Base-by-base conservation (phyloP, 768 basidiomycete genomes). In the Polyporus arcularius region DNA sequence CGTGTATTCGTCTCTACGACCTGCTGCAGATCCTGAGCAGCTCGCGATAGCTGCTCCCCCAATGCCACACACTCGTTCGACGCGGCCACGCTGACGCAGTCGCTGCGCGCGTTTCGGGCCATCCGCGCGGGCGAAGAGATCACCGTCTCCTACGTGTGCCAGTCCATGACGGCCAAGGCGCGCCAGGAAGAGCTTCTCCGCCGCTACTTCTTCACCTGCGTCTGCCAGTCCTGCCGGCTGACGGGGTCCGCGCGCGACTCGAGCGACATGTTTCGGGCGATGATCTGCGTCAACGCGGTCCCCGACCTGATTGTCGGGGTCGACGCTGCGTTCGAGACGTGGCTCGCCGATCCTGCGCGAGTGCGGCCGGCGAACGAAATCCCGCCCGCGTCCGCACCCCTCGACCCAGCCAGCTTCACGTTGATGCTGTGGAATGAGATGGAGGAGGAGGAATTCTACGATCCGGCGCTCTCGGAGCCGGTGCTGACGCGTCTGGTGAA, bases 111-210 rank as follows among this genome's bases (percentile, higher is more conserved):
- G 5, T 38, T 38, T 0, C 47, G 48, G 12, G 47, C 56, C 38
- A 50, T 57, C 48, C 35, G 21, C 56, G 46, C 47, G 4, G 56
- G 48, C 7, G 56, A 57, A 38, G n/a, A 57, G 21, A 11, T 57
- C 47, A 57, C 56, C 38, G 40, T 57, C 12, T 28, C 56, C 11
- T 57, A 57, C 38, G 3, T 38, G 35, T 51, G 2, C n/a, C 26
- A 2, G 11, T 10, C 8, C 35, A 32, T 12, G 35, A 39, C 39
- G 11, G 35, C 39, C 26, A 10, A 28, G 12, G 15, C n/a, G 39
- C 52, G 46, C 0, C 46, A 48, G 46, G 46, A 48, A 21, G 21
- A 30, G 21, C 18, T 48, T 1, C 3, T 2, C 21, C 21, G 46
- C 21, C 6, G 46, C 8, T 48, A 48, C 46, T 8, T 4, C 21